phyloP scores from a whole-genome alignment of 768 basidiomycete species.

The Amanita rubescens region DNA sequence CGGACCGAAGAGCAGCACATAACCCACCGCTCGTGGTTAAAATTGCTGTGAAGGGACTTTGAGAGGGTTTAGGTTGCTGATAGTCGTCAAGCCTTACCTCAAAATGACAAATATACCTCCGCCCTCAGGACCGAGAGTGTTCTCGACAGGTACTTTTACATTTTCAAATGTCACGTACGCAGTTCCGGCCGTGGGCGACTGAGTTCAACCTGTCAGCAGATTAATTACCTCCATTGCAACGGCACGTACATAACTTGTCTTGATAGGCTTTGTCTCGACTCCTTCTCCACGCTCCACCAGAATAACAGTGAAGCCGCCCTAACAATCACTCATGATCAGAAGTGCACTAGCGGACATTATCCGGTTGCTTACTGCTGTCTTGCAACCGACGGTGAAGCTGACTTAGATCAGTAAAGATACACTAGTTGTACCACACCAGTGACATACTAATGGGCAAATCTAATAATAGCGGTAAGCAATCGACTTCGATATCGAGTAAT shows the following conservation, averaged over 20 bases:
- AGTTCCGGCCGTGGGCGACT: slow-evolving; percentile 77
- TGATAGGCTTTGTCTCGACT: slow-evolving; percentile 79
- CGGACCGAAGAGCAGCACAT: slow-evolving; percentile 73
- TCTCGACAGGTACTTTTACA: slow-evolving; percentile 77
- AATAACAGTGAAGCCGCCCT: slow-evolving; percentile 75
- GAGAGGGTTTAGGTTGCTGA: not conserved
- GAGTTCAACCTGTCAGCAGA: not conserved
- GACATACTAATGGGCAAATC: slow-evolving; percentile 38
- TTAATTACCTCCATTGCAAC: not conserved
- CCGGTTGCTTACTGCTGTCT: slow-evolving; percentile 36
- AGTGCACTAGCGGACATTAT: not conserved
- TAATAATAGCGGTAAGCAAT: slow-evolving; percentile 5
- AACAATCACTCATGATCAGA: not conserved
- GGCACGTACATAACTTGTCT: slow-evolving; percentile 48
- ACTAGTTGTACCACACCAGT: not conserved
- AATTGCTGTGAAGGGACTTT: slow-evolving; percentile 50
- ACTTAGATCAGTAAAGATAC: not conserved
- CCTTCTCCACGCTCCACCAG: slow-evolving; percentile 78
- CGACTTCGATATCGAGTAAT: not conserved
- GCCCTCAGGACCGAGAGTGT: slow-evolving; percentile 76
- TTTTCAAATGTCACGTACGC: slow-evolving; percentile 72
- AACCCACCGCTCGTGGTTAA: slow-evolving; percentile 94
- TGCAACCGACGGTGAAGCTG: slow-evolving; percentile 63
- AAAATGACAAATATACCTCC: slow-evolving; percentile 52
- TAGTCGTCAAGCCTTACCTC: slow-evolving; percentile 24